These are phyloP conservation scores for Plasmodium berghei DNA, from an alignment of 169 alveolate species.

Conservation along the genomic window DNA sequence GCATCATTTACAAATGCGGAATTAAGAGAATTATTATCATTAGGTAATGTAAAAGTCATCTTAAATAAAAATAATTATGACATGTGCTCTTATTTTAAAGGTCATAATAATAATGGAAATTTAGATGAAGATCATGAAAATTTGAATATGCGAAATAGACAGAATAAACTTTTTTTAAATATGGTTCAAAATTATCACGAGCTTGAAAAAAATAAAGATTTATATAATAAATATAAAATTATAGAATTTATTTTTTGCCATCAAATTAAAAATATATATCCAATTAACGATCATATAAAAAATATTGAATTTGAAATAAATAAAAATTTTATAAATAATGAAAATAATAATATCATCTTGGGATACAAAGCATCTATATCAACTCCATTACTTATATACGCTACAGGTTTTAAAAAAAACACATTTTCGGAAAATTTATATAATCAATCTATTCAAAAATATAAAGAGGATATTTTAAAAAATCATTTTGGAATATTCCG, in stretches of 20 bases:
- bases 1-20: slow-evolving; percentile 66
- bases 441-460: slow-evolving; percentile 33
- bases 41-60: slow-evolving; percentile 42
- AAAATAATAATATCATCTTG: neutral
- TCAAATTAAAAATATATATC: slow-evolving; percentile 25
- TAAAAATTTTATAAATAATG: slow-evolving; percentile 9
- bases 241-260: slow-evolving; percentile 56
- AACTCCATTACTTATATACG: slow-evolving; percentile 57
- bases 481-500: slow-evolving; percentile 38
- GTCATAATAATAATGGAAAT: slow-evolving; percentile 31
- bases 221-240: slow-evolving; percentile 49
- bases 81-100: slow-evolving; percentile 6
- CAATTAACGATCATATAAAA: slow-evolving; percentile 30
- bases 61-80: slow-evolving; percentile 57
- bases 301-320: slow-evolving; percentile 38
- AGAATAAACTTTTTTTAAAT: slow-evolving; percentile 40
- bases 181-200: slow-evolving; percentile 59
- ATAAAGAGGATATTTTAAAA: slow-evolving; percentile 24
- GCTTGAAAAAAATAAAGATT: slow-evolving; percentile 52
- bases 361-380: slow-evolving; percentile 1
- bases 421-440: slow-evolving; percentile 36
- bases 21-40: slow-evolving; percentile 48
- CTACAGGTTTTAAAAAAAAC: slow-evolving; percentile 71
- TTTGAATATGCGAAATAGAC: slow-evolving; percentile 40
- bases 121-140: slow-evolving; percentile 15